Base-by-base conservation (phyloP, 306 rosid genomes). In the Vigna radiata region DNA sequence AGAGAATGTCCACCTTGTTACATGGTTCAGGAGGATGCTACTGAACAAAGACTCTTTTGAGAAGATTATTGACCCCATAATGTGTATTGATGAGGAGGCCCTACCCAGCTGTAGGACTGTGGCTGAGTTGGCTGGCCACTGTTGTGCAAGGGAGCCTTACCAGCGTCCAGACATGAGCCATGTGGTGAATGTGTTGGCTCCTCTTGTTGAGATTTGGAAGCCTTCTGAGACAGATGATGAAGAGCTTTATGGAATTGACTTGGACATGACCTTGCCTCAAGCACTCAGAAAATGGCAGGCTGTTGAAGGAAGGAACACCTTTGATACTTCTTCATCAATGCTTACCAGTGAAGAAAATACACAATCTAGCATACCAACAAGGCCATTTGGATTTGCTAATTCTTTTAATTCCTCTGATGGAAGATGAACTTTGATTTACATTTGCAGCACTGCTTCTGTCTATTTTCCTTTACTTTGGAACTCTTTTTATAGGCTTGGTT, bases 161-260 rank as follows among this genome's bases (percentile, higher is more conserved):
- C 96, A 92, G 75, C 89, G 98, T 15, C 98, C 98, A 0, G 97
- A 94, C 52, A 92, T 94, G 91, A 74, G 96, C 27, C 93, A 92
- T 62, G 91, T 85, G 4, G 98, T 94, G 83, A 92, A 88, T 65
- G 96, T 88, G 39, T 79, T 94, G 17, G 85, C 95, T 0, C 91
- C 97, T 8, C 96, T 92, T 23, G 86, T 92, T 7, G 95, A 92
- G 80, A 81, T 88, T 14, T 92, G 98, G 98, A 92, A 90, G 84
- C 98, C 97, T 2, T 4, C 90, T 8, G 91, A 83, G 46, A 52
- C 76, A 11, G 82, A 75, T 47, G 49, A 27, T 2, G 96, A 88
- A 23, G 95, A 88, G 14, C 1, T 47, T 2, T 68, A 50, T 53
- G 98, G 88, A 10, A 87, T 90, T 66, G 87, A 88, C 79, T 76